Evolutionary conservation across 2,329 filamentous ascomycete genomes (phyloP), one percentile per base, ranked within the genome.

Genomic region (Coniella lustricola): DNA sequence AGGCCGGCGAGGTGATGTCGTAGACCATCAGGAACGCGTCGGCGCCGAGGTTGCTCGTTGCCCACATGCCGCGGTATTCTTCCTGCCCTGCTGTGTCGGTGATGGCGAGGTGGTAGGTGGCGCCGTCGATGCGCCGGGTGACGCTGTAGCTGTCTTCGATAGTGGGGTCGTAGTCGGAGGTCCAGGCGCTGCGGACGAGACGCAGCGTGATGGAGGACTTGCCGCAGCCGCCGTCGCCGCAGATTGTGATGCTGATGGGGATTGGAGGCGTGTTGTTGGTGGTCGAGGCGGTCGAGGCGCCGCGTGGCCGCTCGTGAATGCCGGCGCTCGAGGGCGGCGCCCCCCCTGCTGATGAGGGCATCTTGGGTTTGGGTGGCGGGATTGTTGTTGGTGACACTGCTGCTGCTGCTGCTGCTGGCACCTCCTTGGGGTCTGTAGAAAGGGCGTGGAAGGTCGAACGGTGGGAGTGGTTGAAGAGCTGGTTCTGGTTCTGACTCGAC

Each of bases 1-100:
- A 85, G 60, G 79, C 74, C 50, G 68, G 64, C 37, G 78, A 79
- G 1, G 87, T 93, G 67, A 93, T 91, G 69, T 93, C 87, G 76
- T 93, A 93, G 57, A 93, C 87, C 59, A 93, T 77, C 18, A 93
- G 75, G 69, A 91, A 93, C 54, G 87, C 87, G 63, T 93, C 87
- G 53, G 85, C 84, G 62, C 80, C 77, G 14, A 91, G 78, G 64
- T 90, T 91, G 20, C 82, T 83, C 31, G 81, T 76, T 1, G 85
- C 86, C 87, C 87, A 93, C 73, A 93, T 87, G 58, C 85, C 84
- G 56, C 87, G 84, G 70, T 93, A 93, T 69, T 93, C 87, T 68
- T 93, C 87, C 65, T 93, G 87, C n/a, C 87, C 87, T 21, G 87
- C 87, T 1, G 87, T 91, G 71, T 93, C 87, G 51, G 86, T 91